These are phyloP conservation scores for Croton laevigatus DNA, from an alignment of 441 rosid genomes.

Conservation along the genomic window DNA sequence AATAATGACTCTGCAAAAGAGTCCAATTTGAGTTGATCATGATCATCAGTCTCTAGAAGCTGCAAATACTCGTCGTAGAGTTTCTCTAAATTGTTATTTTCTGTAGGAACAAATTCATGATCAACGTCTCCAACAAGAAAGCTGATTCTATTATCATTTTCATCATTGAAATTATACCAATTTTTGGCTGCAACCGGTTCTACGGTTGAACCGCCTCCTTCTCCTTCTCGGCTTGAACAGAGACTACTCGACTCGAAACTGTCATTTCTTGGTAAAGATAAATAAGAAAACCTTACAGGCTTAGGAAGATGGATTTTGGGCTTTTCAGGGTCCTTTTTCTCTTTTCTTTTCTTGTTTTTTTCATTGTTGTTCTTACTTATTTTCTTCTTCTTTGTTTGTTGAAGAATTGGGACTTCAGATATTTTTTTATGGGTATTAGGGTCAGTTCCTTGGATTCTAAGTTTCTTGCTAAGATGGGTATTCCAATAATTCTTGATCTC, in stretches of 20 bases:
- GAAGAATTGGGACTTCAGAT: slow-evolving; percentile 1
- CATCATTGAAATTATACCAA: slow-evolving; percentile 10
- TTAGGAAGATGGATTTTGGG: slow-evolving; percentile 46
- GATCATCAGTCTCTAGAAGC: slow-evolving; percentile 32
- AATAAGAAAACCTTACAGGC: slow-evolving; percentile 36
- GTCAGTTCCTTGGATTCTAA: slow-evolving; percentile 37
- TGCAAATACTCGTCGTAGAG: slow-evolving; percentile 49
- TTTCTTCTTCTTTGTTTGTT: slow-evolving; percentile 15
- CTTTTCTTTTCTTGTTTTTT: neutral
- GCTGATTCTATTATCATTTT: slow-evolving; percentile 15
- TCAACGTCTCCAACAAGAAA: slow-evolving; percentile 24
- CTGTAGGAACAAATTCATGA: slow-evolving; percentile 14
- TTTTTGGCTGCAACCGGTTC: neutral
- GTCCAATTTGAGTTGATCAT: slow-evolving; percentile 31
- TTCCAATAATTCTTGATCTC: slow-evolving; percentile 76
- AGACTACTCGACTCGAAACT: slow-evolving; percentile 28
- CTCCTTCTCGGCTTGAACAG: slow-evolving; percentile 29
- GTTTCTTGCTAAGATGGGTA: slow-evolving; percentile 45
- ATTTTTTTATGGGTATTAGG: slow-evolving; percentile 36
- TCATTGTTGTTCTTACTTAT: neutral
- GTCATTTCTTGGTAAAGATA: slow-evolving; percentile 35
- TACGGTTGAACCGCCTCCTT: neutral
- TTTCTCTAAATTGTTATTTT: slow-evolving; percentile 28
- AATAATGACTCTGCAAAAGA: slow-evolving; percentile 39
- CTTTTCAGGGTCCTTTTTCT: slow-evolving; percentile 12